Evolutionary conservation across 2,329 filamentous ascomycete species (phyloP).

Genomic region (Talaromyces atroroseus): DNA sequence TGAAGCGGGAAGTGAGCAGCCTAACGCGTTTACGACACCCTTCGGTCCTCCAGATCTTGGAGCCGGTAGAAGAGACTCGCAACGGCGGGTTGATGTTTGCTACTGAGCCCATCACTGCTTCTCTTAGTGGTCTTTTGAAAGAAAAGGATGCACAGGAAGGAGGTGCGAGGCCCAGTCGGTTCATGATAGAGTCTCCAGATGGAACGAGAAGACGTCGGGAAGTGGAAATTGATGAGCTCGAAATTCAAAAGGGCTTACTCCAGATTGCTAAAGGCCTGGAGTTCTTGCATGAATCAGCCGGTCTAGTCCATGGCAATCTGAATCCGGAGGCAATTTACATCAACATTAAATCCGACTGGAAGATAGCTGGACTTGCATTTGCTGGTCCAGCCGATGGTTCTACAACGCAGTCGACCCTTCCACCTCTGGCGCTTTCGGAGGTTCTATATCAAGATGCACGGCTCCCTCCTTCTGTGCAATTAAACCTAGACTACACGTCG

Average conservation of each 20-base stretch:
- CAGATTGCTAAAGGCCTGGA: constrained; percentile 92
- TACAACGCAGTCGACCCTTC: constrained; percentile 67
- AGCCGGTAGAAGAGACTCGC: constrained; percentile 91
- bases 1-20: constrained; percentile 87
- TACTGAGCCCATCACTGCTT: constrained; percentile 84
- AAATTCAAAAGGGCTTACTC: constrained; percentile 92
- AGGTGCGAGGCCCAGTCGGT: constrained; percentile 64
- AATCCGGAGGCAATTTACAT: constrained; percentile 91
- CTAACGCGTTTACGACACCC: constrained; percentile 86
- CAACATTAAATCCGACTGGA: constrained; percentile 98
- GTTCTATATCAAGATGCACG: constrained; percentile 79
- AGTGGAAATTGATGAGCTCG: constrained; percentile 89
- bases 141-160: constrained; percentile 87
- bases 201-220: constrained; percentile 69
- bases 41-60: constrained; percentile 83
- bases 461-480: constrained; percentile 73
- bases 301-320: constrained; percentile 87
- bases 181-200: constrained; percentile 72
- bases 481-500: constrained; percentile 88
- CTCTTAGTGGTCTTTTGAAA: constrained; percentile 71
- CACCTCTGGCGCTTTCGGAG: constrained; percentile 76
- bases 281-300: constrained; percentile 91
- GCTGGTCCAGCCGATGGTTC: constrained; percentile 74
- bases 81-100: constrained; percentile 92
- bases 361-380: constrained; percentile 90